Evolutionary conservation across 768 basidiomycete species (phyloP), one percentile per base, ranked within the genome.

Genomic region (Lepiota venenata): DNA sequence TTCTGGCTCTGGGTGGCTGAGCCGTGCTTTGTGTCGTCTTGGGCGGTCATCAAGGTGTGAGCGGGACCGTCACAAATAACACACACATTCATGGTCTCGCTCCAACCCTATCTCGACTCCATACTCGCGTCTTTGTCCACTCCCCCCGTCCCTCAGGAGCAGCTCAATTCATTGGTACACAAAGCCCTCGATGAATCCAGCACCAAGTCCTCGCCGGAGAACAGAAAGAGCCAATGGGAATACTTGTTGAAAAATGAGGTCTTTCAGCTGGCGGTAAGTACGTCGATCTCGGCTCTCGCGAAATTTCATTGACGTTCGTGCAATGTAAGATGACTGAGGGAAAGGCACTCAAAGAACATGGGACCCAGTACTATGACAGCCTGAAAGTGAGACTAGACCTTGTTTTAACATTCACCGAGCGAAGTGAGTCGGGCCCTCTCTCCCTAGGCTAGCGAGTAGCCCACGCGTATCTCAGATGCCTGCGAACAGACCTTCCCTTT

Each of bases 401-500:
- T 43, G 76, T 84, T 15, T 74, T 93, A 40, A 80, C 83, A 29
- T 87, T 91, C 70, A 87, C 87, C 20, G 89, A 92, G 63, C 80
- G 83, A 45, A 88, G 89, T 85, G 61, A 56, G 81, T 69, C 18
- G n/a, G 22, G 10, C 43, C 46, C 15, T 21, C 11, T 36, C 22
- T 29, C 22, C 22, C 39, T 46, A 21, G 35, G 42, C 7, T 14
- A 22, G 16, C 25, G 11, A 29, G 8, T 29, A n/a, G 18, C 29
- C 43, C n/a, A 55, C n/a, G 11, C 15, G 18, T 32, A n/a, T 38
- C 20, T 46, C 58, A 91, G 90, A 91, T 62, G 87, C 84, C n/a
- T 89, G 86, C 61, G 91, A 93, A 58, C 75, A 78, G 38, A 78
- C 78, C 1, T 85, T 92, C 58, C 85, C 91, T 1, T 84, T 93